A percentile compares a stretch with the other conserved stretches of the same genome.
Conservation (phyloP, 768 basidiomycete genomes). For the Dentipellis sp. region DNA sequence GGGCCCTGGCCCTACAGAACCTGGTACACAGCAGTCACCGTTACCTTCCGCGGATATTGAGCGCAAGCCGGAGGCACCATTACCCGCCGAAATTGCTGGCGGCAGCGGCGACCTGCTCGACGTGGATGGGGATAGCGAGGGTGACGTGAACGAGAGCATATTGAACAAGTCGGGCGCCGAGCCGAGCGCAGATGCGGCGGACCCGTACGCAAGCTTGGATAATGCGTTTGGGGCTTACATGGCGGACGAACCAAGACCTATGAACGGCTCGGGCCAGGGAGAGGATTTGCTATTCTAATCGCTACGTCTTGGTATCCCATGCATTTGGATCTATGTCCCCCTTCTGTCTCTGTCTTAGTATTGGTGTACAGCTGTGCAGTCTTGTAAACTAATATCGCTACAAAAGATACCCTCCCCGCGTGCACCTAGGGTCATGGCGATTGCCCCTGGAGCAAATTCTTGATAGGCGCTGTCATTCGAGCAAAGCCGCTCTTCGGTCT, state of each 20-base stretch:
- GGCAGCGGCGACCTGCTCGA: slow-evolving; percentile 16
- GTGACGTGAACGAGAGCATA: slow-evolving; percentile 18
- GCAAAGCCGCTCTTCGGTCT: slow-evolving; percentile 36
- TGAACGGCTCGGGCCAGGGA: slow-evolving; percentile 31
- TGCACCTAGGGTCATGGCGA: neutral
- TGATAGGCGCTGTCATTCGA: slow-evolving; percentile 11
- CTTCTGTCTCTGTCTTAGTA: neutral
- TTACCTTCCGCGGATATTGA: slow-evolving; percentile 19
- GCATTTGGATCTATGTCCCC: neutral
- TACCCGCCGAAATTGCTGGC: slow-evolving; percentile 18
- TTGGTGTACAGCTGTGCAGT: neutral
- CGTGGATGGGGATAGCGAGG: slow-evolving; percentile 13
- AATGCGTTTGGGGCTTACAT: slow-evolving; percentile 67
- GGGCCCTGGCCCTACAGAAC: slow-evolving; percentile 58
- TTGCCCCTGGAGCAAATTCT: neutral
- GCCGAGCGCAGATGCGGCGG: slow-evolving; percentile 21
- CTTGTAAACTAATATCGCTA: neutral
- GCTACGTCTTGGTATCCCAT: neutral
- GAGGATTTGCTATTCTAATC: slow-evolving; percentile 65
- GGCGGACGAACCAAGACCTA: slow-evolving; percentile 67
- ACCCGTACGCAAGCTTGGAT: slow-evolving; percentile 81
- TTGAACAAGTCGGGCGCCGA: slow-evolving; percentile 10
- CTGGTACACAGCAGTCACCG: slow-evolving; percentile 21
- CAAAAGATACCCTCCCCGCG: neutral
- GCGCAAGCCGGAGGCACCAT: slow-evolving; percentile 18